A percentile compares a stretch with the other conserved stretches of the same genome.
Evolutionary conservation across 2,329 filamentous ascomycete species (phyloP).

Genomic region (Grosmannia penicillata): DNA sequence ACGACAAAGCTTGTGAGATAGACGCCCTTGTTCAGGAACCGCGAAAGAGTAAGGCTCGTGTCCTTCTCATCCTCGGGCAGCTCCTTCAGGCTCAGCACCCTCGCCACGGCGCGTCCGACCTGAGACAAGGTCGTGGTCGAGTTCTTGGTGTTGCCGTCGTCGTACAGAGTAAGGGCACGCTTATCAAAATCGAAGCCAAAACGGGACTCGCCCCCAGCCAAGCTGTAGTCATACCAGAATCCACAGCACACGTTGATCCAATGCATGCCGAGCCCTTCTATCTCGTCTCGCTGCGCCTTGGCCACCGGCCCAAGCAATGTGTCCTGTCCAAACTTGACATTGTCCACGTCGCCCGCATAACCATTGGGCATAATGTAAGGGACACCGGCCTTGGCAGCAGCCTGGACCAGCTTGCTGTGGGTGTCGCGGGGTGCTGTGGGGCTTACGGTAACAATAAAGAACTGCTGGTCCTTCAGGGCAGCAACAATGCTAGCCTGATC

Average conservation of each 20-base stretch:
- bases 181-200: slow-evolving; percentile 36
- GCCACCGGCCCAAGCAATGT: slow-evolving; percentile 26
- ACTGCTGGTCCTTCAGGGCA: slow-evolving; percentile 38
- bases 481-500: slow-evolving; percentile 26
- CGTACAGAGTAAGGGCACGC: slow-evolving; percentile 28
- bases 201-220: slow-evolving; percentile 17
- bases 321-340: slow-evolving; percentile 18
- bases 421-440: slow-evolving; percentile 25
- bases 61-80: slow-evolving; percentile 24
- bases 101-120: slow-evolving; percentile 35
- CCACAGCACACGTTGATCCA: slow-evolving; percentile 25
- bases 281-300: slow-evolving; percentile 9
- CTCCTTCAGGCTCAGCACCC: slow-evolving; percentile 27
- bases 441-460: slow-evolving; percentile 39
- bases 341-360: slow-evolving; percentile 24
- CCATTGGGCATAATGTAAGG: slow-evolving; percentile 41
- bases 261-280: background rate
- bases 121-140: slow-evolving; percentile 43
- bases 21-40: slow-evolving; percentile 24
- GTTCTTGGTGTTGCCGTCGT: slow-evolving; percentile 40
- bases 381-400: slow-evolving; percentile 39
- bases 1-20: slow-evolving; percentile 41
- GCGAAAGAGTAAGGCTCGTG: slow-evolving; percentile 19
- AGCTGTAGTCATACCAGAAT: slow-evolving; percentile 39
- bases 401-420: slow-evolving; percentile 33